These are phyloP conservation scores for Filobasidium wieringae DNA, from an alignment of 768 basidiomycete genomes.

Conservation along the genomic window DNA sequence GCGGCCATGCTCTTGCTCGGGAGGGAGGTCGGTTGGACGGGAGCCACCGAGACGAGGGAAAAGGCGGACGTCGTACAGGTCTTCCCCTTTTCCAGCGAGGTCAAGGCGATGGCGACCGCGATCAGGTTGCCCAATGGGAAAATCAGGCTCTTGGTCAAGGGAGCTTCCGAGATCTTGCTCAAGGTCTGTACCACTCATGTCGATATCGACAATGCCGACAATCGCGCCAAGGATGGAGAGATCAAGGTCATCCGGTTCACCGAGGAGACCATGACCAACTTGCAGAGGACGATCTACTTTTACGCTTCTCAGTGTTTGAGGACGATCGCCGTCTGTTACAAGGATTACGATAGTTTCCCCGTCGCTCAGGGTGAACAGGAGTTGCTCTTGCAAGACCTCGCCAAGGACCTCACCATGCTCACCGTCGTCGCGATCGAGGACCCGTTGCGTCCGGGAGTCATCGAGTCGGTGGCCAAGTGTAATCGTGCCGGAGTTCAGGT, in stretches of 20 bases:
- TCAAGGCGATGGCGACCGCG: slow-evolving; percentile 90
- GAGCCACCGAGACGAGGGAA: slow-evolving; percentile 59
- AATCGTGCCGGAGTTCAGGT: slow-evolving; percentile 77
- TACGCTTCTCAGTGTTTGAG: slow-evolving; percentile 93
- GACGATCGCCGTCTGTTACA: slow-evolving; percentile 87
- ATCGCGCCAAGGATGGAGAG: slow-evolving; percentile 24
- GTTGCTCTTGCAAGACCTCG: slow-evolving; percentile 41
- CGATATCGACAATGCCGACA: slow-evolving; percentile 43
- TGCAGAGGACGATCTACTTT: slow-evolving; percentile 82
- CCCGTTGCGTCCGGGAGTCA: slow-evolving; percentile 79
- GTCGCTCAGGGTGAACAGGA: slow-evolving; percentile 38
- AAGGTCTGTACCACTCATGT: slow-evolving; percentile 64
- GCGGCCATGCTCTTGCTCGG: slow-evolving; percentile 78
- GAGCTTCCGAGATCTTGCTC: slow-evolving; percentile 83
- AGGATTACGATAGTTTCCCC: slow-evolving; percentile 68
- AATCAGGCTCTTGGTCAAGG: slow-evolving; percentile 73
- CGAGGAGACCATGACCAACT: slow-evolving; percentile 61
- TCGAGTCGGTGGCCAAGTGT: slow-evolving; percentile 76
- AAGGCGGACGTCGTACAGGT: slow-evolving; percentile 58
- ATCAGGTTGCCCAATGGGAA: slow-evolving; percentile 49
- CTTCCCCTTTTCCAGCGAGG: slow-evolving; percentile 85
- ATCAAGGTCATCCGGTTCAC: slow-evolving; percentile 56
- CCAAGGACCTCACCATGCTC: slow-evolving; percentile 65
- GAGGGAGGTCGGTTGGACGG: slow-evolving; percentile 63
- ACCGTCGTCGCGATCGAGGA: slow-evolving; percentile 93